Conservation (phyloP, 176 grass and related monocot genomes). For the Alloteropsis semialata region DNA sequence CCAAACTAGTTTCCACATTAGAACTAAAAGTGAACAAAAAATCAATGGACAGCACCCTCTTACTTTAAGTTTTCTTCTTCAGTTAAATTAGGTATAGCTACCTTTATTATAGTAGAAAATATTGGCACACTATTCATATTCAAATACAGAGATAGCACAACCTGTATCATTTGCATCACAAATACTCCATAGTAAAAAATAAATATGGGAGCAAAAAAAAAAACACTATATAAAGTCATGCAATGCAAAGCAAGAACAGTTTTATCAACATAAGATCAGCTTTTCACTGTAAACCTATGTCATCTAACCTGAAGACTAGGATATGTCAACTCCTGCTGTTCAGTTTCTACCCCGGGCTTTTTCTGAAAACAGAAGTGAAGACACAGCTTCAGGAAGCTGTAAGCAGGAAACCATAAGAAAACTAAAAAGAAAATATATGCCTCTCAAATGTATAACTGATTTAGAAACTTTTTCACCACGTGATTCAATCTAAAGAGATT, state of each 20-base stretch:
- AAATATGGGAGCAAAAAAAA: neutral
- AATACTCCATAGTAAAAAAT: neutral
- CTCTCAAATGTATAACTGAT: neutral
- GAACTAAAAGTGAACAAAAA: neutral
- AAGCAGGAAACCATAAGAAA: neutral
- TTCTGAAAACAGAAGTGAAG: slow-evolving; percentile 46
- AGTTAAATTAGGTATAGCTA: neutral
- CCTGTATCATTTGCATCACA: neutral
- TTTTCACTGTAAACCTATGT: neutral
- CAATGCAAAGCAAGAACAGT: neutral
- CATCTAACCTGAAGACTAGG: slow-evolving; percentile 67
- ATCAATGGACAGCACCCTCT: neutral
- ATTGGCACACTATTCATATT: neutral
- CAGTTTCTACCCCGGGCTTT: slow-evolving; percentile 49
- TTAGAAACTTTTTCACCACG: neutral
- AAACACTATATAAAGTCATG: neutral
- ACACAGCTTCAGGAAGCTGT: neutral
- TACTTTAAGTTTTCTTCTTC: neutral
- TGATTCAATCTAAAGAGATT: neutral
- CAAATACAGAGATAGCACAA: neutral
- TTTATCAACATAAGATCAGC: neutral
- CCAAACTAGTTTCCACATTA: neutral
- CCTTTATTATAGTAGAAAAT: neutral
- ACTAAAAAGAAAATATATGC: neutral
- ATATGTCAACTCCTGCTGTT: slow-evolving; percentile 55